Conservation (phyloP, 495 filamentous ascomycete species). For the Chaetomidium leptoderma region DNA sequence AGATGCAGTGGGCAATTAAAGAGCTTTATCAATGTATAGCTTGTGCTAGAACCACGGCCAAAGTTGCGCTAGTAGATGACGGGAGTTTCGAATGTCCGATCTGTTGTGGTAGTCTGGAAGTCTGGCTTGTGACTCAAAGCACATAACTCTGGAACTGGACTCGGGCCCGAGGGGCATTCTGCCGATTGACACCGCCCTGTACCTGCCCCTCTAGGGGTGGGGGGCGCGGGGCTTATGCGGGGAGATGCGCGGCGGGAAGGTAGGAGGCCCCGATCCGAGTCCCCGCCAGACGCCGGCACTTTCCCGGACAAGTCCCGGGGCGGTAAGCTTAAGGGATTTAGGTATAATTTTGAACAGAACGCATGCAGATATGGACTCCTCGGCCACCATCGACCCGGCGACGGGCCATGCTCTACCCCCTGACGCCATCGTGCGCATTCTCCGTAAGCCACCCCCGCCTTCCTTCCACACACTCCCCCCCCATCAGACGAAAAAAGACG, state of each 20-base stretch:
- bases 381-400: slow-evolving; percentile 49
- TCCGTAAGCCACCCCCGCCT: slow-evolving; percentile 40
- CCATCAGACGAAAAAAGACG: background rate
- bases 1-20: no score
- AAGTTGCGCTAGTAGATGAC: no score
- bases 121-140: slow-evolving; percentile 5
- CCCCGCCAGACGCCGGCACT: slow-evolving; percentile 5
- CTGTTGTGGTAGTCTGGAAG: background rate
- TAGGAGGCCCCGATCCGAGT: background rate
- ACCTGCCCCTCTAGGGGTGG: no score
- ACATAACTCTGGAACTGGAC: background rate
- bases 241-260: slow-evolving; percentile 4
- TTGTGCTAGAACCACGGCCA: no score
- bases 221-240: background rate
- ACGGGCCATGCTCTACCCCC: slow-evolving; percentile 54
- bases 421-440: slow-evolving; percentile 72
- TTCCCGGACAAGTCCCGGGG: background rate
- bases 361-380: slow-evolving; percentile 31
- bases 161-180: slow-evolving; percentile 1
- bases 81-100: no score
- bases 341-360: background rate
- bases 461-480: background rate
- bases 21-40: no score
- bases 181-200: background rate
- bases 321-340: background rate